Percentiles rank a stretch among this genome's conserved stretches.
These are phyloP conservation scores for Penicillium sp. DNA, from an alignment of 2,329 filamentous ascomycete species.

Conservation along the genomic window DNA sequence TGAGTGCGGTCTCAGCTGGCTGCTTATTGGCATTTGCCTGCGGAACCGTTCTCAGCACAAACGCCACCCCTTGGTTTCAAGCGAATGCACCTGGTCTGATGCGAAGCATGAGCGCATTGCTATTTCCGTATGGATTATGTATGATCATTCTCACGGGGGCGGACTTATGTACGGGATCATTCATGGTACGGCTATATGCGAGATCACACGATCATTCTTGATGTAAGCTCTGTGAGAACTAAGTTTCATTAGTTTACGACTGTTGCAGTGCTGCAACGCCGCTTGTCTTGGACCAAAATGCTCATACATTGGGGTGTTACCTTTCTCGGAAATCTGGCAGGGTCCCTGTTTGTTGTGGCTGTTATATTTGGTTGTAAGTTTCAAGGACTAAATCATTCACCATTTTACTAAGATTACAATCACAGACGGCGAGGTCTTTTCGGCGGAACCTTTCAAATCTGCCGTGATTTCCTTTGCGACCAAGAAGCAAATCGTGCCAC, in stretches of 20 bases:
- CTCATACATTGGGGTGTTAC: conserved; percentile 48
- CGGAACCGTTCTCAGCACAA: conserved; percentile 50
- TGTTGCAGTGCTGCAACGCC: conserved; percentile 46
- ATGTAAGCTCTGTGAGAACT: background rate
- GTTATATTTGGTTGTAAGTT: conserved; percentile 52
- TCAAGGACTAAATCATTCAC: background rate
- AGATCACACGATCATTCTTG: too few relatives aligned
- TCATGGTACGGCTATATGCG: conserved; percentile 37
- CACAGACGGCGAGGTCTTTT: conserved; percentile 50
- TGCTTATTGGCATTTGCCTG: conserved; percentile 55
- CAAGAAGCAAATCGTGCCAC: conserved; percentile 51
- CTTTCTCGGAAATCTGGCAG: conserved; percentile 53
- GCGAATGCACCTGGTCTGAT: conserved; percentile 53
- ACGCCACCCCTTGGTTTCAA: conserved; percentile 50
- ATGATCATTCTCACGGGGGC: conserved; percentile 53
- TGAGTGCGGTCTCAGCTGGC: conserved; percentile 55
- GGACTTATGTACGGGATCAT: conserved; percentile 52
- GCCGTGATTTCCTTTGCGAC: conserved; percentile 50
- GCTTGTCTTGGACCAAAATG: conserved; percentile 40
- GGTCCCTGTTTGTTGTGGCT: conserved; percentile 50
- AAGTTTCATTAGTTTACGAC: conserved; percentile 41
- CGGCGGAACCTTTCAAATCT: conserved; percentile 45
- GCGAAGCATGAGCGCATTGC: conserved; percentile 46
- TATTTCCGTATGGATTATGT: conserved; percentile 54
- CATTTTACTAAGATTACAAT: background rate